These are phyloP conservation scores for Irpex sp. DNA, from an alignment of 1,284 basidiomycete genomes.

Conservation along the genomic window DNA sequence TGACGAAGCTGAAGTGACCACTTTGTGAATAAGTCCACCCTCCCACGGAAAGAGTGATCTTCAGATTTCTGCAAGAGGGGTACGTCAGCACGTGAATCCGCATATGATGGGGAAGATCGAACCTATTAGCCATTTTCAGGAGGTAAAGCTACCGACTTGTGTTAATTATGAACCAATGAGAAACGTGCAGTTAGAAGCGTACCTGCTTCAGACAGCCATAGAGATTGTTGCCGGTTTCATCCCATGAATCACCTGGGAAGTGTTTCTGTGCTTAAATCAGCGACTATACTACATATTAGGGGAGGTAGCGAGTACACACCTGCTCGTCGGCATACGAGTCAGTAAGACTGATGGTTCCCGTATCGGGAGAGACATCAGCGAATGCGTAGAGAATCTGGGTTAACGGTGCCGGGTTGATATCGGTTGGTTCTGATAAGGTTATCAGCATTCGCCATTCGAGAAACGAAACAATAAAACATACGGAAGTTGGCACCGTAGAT, in stretches of 20 bases:
- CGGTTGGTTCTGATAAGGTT: constrained; percentile 48
- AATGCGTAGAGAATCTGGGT: constrained; percentile 85
- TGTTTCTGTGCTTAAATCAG: constrained; percentile 48
- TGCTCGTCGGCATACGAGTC: constrained; percentile 84
- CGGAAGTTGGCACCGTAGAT: constrained; percentile 83
- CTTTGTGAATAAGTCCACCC: constrained; percentile 72
- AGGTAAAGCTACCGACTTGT: constrained; percentile 41
- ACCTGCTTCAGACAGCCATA: constrained; percentile 90
- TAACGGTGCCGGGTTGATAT: constrained; percentile 53
- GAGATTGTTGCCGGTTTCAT: constrained; percentile 67
- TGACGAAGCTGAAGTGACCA: constrained; percentile 65
- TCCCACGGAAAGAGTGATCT: constrained; percentile 76
- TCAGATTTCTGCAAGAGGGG: constrained; percentile 55
- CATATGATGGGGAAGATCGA: background rate
- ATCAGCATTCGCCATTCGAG: constrained; percentile 7
- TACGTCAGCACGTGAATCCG: background rate
- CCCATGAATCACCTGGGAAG: constrained; percentile 59
- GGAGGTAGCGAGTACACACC: constrained; percentile 31
- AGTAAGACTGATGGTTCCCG: constrained; percentile 68
- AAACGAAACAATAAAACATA: constrained; percentile 29
- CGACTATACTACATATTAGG: background rate
- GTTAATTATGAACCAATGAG: no score
- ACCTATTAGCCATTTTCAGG: constrained; percentile 70
- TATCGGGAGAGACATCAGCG: constrained; percentile 70
- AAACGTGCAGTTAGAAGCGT: constrained; percentile 15